These are phyloP conservation scores for Aegilops tauschii DNA, from an alignment of 176 grass and related monocot genomes.

Conservation along the genomic window DNA sequence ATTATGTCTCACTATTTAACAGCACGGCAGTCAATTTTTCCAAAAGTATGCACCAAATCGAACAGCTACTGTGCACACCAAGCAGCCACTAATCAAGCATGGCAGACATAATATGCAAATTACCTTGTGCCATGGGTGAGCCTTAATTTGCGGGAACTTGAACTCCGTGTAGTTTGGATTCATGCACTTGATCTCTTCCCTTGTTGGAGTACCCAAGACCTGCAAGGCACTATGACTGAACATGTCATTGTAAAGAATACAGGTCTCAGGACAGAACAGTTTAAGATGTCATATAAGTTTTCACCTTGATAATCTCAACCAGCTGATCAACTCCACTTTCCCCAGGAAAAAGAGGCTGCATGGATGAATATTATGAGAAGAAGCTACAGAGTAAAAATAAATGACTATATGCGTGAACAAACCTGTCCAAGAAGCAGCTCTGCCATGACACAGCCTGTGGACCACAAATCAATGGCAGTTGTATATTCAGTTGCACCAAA, in stretches of 20 bases:
- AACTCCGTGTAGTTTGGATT: conserved; percentile 96
- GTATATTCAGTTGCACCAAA: conserved; percentile 98
- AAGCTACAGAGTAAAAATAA: neutral
- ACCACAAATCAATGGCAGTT: conserved; percentile 95
- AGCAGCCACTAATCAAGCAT: neutral
- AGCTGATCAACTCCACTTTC: conserved; percentile 98
- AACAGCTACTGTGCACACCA: neutral
- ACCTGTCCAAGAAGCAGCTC: conserved; percentile 95
- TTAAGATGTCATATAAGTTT: conserved; percentile 21
- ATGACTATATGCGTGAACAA: neutral
- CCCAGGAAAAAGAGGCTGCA: conserved; percentile 94
- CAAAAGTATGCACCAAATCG: neutral
- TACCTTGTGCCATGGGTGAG: conserved; percentile 99
- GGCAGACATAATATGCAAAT: neutral
- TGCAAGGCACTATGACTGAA: conserved; percentile 41
- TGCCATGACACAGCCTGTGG: conserved; percentile 93
- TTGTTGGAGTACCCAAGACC: conserved; percentile 98
- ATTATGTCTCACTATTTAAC: neutral
- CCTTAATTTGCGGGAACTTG: conserved; percentile 99
- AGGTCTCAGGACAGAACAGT: neutral
- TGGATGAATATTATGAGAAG: conserved; percentile 22
- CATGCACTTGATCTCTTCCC: conserved; percentile 99
- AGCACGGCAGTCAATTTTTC: neutral
- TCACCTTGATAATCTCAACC: conserved; percentile 97
- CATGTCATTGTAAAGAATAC: conserved; percentile 25